A percentile compares a stretch with the other conserved stretches of the same genome.
Evolutionary conservation across 2,329 filamentous ascomycete genomes (phyloP).

Genomic region (Clarireedia hainanense): DNA sequence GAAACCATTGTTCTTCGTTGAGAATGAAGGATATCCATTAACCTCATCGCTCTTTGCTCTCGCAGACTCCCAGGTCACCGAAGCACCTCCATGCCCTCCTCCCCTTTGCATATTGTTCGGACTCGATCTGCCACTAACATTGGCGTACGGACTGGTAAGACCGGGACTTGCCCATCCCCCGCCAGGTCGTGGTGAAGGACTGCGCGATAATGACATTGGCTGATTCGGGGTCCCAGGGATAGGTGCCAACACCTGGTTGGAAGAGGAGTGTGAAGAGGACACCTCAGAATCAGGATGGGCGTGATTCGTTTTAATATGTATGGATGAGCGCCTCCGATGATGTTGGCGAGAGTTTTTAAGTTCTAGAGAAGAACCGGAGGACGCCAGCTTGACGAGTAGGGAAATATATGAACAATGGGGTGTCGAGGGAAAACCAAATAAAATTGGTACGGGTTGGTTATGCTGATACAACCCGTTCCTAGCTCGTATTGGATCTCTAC

Average conservation of each 20-base stretch:
- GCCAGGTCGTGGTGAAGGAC: conserved; percentile 74
- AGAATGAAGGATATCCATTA: conserved; percentile 70
- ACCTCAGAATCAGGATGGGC: background rate
- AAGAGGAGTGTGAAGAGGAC: conserved; percentile 9
- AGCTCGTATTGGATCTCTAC: too few species aligned
- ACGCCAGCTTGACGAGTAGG: conserved; percentile 7
- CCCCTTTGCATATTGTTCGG: conserved; percentile 42
- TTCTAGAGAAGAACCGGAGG: conserved; percentile 6
- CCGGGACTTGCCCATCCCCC: conserved; percentile 86
- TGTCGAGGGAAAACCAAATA: background rate
- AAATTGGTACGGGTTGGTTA: background rate
- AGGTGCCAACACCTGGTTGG: conserved; percentile 19
- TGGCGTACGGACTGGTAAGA: conserved; percentile 54
- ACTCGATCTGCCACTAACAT: conserved; percentile 58
- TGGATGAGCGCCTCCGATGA: conserved; percentile 9
- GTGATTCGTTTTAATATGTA: conserved; percentile 10
- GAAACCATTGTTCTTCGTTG: conserved; percentile 76
- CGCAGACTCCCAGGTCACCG: conserved; percentile 74
- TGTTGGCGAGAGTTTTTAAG: conserved; percentile 3
- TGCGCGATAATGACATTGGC: conserved; percentile 78
- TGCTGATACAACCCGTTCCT: too few species aligned
- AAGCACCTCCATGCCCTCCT: conserved; percentile 35
- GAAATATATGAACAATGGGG: background rate
- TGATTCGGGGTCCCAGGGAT: conserved; percentile 42
- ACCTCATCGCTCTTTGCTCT: conserved; percentile 69